Percentiles rank a stretch among this genome's conserved stretches.
Evolutionary conservation across 2,329 filamentous ascomycete genomes (phyloP).

Genomic region (Hypomyces rosellus): DNA sequence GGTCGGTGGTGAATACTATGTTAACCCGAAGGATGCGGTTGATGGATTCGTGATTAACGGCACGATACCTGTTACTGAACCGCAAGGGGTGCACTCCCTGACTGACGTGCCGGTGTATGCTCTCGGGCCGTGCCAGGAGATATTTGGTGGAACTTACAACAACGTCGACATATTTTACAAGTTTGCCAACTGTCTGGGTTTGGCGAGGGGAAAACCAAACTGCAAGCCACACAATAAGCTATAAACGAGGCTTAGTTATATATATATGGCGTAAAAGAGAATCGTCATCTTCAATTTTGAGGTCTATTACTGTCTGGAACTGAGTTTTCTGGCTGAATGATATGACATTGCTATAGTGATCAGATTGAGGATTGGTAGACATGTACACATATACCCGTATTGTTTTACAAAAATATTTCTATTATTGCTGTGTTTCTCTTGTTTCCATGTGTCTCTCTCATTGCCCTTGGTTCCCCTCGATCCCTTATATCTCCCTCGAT

Average conservation of each 20-base stretch:
- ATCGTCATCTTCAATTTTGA: too few relatives aligned
- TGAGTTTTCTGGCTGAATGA: too few relatives aligned
- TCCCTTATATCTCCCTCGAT: too few relatives aligned
- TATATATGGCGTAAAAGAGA: too few relatives aligned
- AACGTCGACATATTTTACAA: constrained; percentile 71
- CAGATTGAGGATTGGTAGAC: too few relatives aligned
- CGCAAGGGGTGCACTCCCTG: constrained; percentile 68
- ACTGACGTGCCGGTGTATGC: constrained; percentile 77
- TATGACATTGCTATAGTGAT: too few relatives aligned
- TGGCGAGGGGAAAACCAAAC: constrained; percentile 27
- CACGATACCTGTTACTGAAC: constrained; percentile 57
- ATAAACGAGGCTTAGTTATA: neutral
- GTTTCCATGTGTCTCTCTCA: too few relatives aligned
- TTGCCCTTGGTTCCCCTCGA: too few relatives aligned
- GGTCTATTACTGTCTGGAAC: too few relatives aligned
- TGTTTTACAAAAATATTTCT: too few relatives aligned
- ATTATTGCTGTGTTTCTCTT: too few relatives aligned
- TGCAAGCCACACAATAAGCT: constrained; percentile 13
- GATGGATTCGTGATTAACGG: constrained; percentile 70
- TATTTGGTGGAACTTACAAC: constrained; percentile 65
- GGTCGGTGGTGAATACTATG: constrained; percentile 53
- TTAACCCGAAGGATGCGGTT: constrained; percentile 59
- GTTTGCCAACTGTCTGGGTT: constrained; percentile 62
- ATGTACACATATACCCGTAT: too few relatives aligned
- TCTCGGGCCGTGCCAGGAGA: constrained; percentile 70